Percentiles rank a stretch among this genome's conserved stretches.
These are phyloP conservation scores for Massospora cicadina DNA, from an alignment of 371 early-diverging fungal species.

Conservation along the genomic window DNA sequence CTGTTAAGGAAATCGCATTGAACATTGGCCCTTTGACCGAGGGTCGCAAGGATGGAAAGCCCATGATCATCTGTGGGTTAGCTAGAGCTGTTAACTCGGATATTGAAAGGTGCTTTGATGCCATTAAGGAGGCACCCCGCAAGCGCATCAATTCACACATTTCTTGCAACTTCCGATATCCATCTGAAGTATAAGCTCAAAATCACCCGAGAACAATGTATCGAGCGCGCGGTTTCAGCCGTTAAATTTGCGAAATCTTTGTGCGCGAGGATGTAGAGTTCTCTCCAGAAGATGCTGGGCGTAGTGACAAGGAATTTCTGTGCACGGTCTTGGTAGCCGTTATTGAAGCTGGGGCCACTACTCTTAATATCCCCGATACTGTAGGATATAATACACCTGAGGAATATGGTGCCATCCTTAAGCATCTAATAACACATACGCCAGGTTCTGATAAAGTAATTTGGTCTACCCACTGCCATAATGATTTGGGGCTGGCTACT, in stretches of 20 bases:
- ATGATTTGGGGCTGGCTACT: conserved; percentile 91
- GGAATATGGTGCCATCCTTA: conserved; percentile 71
- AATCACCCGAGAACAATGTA: conserved; percentile 71
- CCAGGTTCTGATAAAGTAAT: conserved; percentile 47
- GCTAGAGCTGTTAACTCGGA: conserved; percentile 75
- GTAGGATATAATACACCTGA: conserved; percentile 87
- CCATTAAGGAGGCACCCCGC: conserved; percentile 61
- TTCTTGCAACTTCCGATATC: conserved; percentile 90
- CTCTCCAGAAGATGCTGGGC: conserved; percentile 85
- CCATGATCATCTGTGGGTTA: conserved; percentile 77
- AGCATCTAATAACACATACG: conserved; percentile 57
- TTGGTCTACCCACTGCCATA: conserved; percentile 92
- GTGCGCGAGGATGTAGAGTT: conserved; percentile 81
- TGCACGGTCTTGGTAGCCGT: conserved; percentile 67
- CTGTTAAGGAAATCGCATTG: conserved; percentile 79
- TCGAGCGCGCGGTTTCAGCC: conserved; percentile 62
- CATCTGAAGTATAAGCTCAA: conserved; percentile 86
- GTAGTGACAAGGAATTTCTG: conserved; percentile 75
- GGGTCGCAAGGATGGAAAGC: conserved; percentile 62
- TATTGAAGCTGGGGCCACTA: conserved; percentile 86
- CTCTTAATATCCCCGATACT: conserved; percentile 91
- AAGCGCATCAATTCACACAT: conserved; percentile 85
- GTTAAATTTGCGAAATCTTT: conserved; percentile 60
- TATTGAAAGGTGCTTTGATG: conserved; percentile 77
- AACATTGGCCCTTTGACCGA: conserved; percentile 75